Conservation (phyloP, 1,284 basidiomycete species). For the Rhodotorula sp. region DNA sequence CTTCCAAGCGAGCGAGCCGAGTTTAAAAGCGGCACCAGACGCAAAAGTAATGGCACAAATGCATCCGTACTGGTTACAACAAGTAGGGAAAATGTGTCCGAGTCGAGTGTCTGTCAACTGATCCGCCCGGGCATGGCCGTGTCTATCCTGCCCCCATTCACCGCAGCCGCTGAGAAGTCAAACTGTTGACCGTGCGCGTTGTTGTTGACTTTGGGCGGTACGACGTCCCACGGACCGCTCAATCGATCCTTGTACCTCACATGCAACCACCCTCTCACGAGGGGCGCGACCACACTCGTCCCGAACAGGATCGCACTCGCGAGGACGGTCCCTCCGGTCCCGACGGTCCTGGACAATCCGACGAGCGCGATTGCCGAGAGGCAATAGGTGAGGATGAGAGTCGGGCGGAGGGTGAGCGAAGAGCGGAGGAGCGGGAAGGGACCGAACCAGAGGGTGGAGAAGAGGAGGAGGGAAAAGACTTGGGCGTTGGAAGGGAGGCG, state of each 20-base stretch:
- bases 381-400: conserved; percentile 61
- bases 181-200: too few species aligned
- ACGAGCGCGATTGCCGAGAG: conserved; percentile 55
- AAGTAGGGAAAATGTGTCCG: not conserved
- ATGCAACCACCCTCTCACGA: conserved; percentile 44
- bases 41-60: too few species aligned
- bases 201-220: not conserved
- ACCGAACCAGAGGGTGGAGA: conserved; percentile 80
- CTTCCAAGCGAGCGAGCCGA: too few species aligned
- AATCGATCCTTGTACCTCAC: conserved; percentile 52
- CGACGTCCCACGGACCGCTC: conserved; percentile 56
- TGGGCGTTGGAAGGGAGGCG: conserved; percentile 76
- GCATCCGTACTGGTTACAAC: not conserved
- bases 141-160: not conserved
- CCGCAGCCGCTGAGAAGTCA: not conserved
- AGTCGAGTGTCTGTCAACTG: not conserved
- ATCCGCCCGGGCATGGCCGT: not conserved
- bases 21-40: too few species aligned
- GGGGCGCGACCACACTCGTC: conserved; percentile 68
- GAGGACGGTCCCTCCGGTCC: conserved; percentile 45
- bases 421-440: conserved; percentile 78
- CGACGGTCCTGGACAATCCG: conserved; percentile 56
- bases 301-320: conserved; percentile 28
- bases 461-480: conserved; percentile 85
- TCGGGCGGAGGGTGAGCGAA: conserved; percentile 64